Evolutionary conservation across 1,139 yeast species (phyloP), one percentile per base, ranked within the genome.

Genomic region (Kluyveromyces sp.): DNA sequence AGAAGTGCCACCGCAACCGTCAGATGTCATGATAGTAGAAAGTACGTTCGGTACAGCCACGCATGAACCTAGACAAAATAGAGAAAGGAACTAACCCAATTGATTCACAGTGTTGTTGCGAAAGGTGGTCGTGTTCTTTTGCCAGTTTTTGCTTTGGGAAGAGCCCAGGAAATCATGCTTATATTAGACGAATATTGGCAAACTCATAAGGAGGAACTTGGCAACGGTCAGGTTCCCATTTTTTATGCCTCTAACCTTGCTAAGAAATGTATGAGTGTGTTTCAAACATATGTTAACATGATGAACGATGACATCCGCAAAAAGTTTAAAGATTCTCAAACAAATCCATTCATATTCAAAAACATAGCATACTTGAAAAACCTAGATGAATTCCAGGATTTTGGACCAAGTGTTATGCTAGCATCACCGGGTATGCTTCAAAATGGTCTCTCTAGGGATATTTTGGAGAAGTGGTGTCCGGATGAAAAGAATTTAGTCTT

Each of bases 371-470:
- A 88, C 52, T 76, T 92, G 44, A 81, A 86, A 51, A 83, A 81
- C 51, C 69, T 90, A 48, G 96, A 90, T 48, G 77, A 79, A 53
- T 85, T 92, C 61, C 95, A 89, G 57, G 98, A 92, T 65, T 77
- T 88, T 56, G 96, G 96, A 0, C 97, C 98, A 1, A 87, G 96
- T 56, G 98, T 92, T 33, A 92, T 94, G 67, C 79, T 92, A 37
- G 98, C 98, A 0, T 81, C 95, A 39, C 99, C 98, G 0, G 98
- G 99, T 64, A 92, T 92, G 98, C 72, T 92, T 44, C 98, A 92
- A 63, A 90, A 86, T 59, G 98, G 98, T 53, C 83, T 90, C 2
- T 89, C 97, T 0, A 75, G 99, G 57, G 95, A 87, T 55, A 72
- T 92, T 40, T 72, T 92, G 37, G 99, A 92, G 61, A 79, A 84